A percentile compares a stretch with the other conserved stretches of the same genome.
Evolutionary conservation across 176 grass and related monocot species (phyloP).

Genomic region (Juncus inflexus): DNA sequence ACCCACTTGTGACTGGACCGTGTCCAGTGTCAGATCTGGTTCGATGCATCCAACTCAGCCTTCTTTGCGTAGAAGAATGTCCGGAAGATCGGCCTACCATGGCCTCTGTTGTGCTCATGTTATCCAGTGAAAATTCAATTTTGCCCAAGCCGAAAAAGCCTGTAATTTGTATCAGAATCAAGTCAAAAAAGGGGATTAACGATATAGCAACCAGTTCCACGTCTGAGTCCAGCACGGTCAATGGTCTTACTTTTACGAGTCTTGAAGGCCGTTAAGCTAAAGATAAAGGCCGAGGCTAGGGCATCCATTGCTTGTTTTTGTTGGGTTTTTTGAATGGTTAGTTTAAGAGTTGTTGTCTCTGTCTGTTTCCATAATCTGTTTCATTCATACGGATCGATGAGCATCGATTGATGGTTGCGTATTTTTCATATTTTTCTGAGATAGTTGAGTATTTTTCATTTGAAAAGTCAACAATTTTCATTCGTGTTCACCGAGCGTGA

Average conservation of each 20-base stretch:
- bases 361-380: too few relatives aligned
- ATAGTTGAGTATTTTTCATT: too few relatives aligned
- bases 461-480: too few relatives aligned
- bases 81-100: conserved; percentile 39
- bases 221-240: background rate
- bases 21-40: conserved; percentile 26
- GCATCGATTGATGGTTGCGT: too few relatives aligned
- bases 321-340: too few relatives aligned
- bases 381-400: too few relatives aligned
- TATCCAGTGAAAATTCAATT: conserved; percentile 28
- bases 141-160: conserved; percentile 33
- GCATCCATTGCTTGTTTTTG: too few relatives aligned
- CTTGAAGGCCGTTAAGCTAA: conserved; percentile 17
- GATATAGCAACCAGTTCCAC: background rate
- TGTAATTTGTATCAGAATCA: conserved; percentile 24
- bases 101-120: conserved; percentile 33
- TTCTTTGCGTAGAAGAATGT: conserved; percentile 47
- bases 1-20: conserved; percentile 22
- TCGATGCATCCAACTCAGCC: conserved; percentile 33
- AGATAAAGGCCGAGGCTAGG: too few relatives aligned
- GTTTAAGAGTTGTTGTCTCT: too few relatives aligned
- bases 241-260: conserved; percentile 12
- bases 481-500: too few relatives aligned
- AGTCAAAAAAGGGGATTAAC: background rate
- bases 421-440: too few relatives aligned